Conservation (phyloP, 169 alveolate species). For the Amoebophrya sp. region DNA sequence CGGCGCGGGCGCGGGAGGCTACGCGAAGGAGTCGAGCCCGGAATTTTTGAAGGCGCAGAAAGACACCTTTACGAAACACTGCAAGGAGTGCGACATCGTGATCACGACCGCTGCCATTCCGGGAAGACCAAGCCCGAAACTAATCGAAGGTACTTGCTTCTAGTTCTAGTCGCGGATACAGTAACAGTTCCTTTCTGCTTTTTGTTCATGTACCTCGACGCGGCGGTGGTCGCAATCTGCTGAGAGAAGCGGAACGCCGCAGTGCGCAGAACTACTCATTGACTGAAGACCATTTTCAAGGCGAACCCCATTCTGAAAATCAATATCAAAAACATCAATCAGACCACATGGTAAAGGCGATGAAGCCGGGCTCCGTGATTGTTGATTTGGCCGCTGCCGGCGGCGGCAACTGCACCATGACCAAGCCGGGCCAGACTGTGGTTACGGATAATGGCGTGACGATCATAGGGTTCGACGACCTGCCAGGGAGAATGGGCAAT, state of each 20-base stretch:
- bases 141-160: constrained; percentile 43
- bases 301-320: too few species aligned
- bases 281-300: too few species aligned
- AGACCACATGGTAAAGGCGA: constrained; percentile 45
- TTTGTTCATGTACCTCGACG: too few species aligned
- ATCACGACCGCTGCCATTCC: constrained; percentile 82
- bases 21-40: constrained; percentile 59
- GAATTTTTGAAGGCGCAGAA: constrained; percentile 48
- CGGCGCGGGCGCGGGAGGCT: constrained; percentile 55
- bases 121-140: constrained; percentile 74
- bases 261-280: too few species aligned
- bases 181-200: too few species aligned
- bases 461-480: constrained; percentile 63
- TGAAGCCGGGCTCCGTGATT: constrained; percentile 69
- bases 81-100: constrained; percentile 65
- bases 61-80: constrained; percentile 51
- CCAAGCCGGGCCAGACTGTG: constrained; percentile 26
- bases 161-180: too few species aligned
- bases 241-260: too few species aligned
- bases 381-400: constrained; percentile 77
- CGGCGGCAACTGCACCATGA: constrained; percentile 41
- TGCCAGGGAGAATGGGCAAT: constrained; percentile 61
- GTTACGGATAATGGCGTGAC: constrained; percentile 52
- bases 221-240: too few species aligned
- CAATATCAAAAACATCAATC: too few species aligned